Evolutionary conservation across 345 rosid species (phyloP).

Genomic region (Cardamine occulta): DNA sequence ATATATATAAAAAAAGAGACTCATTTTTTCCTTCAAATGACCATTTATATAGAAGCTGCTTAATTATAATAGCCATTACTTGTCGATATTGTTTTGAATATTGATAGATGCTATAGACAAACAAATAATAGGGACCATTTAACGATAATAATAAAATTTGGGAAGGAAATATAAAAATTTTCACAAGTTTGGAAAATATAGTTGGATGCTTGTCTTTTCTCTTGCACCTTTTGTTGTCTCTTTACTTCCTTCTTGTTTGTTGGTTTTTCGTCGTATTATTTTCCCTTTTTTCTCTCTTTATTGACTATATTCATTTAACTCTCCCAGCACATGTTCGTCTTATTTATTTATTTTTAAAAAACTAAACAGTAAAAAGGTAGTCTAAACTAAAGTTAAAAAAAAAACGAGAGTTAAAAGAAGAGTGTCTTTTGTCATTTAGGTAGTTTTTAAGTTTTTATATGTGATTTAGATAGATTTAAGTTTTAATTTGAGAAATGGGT

Average conservation of each 20-base stretch:
- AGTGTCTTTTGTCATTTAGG: too few relatives aligned
- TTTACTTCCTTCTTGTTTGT: constrained; percentile 46
- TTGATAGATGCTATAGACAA: constrained; percentile 11
- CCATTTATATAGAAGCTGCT: not conserved
- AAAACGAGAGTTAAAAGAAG: not conserved
- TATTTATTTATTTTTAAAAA: not conserved
- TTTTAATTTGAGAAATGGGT: too few relatives aligned
- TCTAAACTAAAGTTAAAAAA: not conserved
- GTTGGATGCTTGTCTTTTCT: constrained; percentile 44
- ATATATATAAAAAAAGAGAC: not conserved
- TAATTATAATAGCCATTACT: not conserved
- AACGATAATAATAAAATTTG: constrained; percentile 11
- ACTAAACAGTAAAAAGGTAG: not conserved
- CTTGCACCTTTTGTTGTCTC: constrained; percentile 41
- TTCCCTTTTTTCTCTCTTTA: constrained; percentile 13
- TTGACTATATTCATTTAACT: constrained; percentile 36
- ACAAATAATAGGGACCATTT: constrained; percentile 38
- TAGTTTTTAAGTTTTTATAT: too few relatives aligned
- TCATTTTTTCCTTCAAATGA: not conserved
- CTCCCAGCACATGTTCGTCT: constrained; percentile 13
- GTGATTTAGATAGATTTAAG: too few relatives aligned
- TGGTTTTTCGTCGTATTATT: constrained; percentile 35
- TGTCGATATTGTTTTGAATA: not conserved
- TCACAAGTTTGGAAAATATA: constrained; percentile 31
- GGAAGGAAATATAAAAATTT: constrained; percentile 25